A percentile compares a stretch with the other conserved stretches of the same genome.
These are phyloP conservation scores for Polygonum aviculare DNA, from an alignment of 148 eudicot genomes.

Conservation along the genomic window DNA sequence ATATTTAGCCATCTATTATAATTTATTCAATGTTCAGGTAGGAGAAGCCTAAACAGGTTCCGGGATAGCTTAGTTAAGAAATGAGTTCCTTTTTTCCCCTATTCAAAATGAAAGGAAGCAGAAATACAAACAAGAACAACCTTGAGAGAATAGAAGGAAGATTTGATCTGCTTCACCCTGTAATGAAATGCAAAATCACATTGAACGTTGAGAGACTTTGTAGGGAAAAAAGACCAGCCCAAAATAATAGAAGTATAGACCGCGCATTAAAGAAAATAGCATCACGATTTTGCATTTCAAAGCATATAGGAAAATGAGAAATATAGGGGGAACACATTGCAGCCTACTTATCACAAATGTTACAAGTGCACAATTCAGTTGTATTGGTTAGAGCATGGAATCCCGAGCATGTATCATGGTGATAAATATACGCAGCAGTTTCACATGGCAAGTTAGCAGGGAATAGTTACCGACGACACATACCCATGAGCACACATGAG, in stretches of 20 bases:
- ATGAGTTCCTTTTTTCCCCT: too few species aligned
- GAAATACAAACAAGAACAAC: slow-evolving; percentile 16
- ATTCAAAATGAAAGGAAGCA: not conserved
- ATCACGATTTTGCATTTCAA: not conserved
- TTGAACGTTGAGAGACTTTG: not conserved
- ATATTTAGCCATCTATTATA: too few species aligned
- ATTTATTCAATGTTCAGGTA: too few species aligned
- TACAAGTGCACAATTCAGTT: not conserved
- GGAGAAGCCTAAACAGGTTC: too few species aligned
- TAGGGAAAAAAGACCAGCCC: not conserved
- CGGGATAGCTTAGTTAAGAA: too few species aligned
- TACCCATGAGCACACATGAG: slow-evolving; percentile 12
- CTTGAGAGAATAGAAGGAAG: slow-evolving; percentile 84
- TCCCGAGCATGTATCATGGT: too few species aligned
- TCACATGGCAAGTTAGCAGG: not conserved
- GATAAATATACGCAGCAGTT: not conserved
- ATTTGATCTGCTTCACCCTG: slow-evolving; percentile 89
- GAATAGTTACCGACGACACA: not conserved
- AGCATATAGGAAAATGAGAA: not conserved
- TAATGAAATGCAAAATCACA: slow-evolving; percentile 14
- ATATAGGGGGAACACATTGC: not conserved
- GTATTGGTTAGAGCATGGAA: not conserved
- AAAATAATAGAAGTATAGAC: not conserved
- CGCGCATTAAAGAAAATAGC: not conserved
- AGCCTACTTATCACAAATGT: not conserved